Conservation (phyloP, 2,329 filamentous ascomycete species). For the Exophiala xenobiotica region DNA sequence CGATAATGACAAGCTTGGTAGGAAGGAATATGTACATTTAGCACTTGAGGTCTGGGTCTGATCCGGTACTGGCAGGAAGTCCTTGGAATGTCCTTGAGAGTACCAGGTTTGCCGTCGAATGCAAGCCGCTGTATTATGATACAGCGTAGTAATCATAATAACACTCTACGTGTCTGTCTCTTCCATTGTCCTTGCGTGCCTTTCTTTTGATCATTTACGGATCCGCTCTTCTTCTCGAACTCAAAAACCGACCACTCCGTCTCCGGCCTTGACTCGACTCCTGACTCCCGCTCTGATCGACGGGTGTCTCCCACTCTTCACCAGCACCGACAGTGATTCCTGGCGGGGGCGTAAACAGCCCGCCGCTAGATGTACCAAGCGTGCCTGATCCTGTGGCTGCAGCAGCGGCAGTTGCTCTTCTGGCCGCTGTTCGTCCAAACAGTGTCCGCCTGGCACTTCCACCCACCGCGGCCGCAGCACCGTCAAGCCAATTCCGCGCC, state of each 20-base stretch:
- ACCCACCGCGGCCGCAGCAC: slow-evolving; percentile 20
- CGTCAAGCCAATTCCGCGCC: slow-evolving; percentile 23
- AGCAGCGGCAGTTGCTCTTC: slow-evolving; percentile 1
- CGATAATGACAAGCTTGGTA: too few species aligned
- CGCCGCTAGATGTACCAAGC: slow-evolving; percentile 14
- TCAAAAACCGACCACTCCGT: slow-evolving; percentile 23
- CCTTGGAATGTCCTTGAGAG: too few species aligned
- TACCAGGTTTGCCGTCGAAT: background rate
- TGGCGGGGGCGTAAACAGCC: slow-evolving; percentile 17
- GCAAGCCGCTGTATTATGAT: background rate
- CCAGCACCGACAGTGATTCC: background rate
- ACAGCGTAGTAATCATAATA: background rate
- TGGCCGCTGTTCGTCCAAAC: slow-evolving; percentile 18
- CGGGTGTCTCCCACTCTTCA: slow-evolving; percentile 18
- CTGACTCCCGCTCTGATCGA: slow-evolving; percentile 1
- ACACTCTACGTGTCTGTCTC: too few species aligned
- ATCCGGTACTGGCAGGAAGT: too few species aligned
- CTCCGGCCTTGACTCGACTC: slow-evolving; percentile 1
- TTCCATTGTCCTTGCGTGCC: background rate
- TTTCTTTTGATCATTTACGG: background rate
- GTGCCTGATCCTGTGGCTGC: background rate
- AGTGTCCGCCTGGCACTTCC: slow-evolving; percentile 18
- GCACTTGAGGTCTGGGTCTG: too few species aligned
- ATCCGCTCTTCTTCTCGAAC: slow-evolving; percentile 8
- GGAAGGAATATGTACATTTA: too few species aligned